Percentiles rank a stretch among this genome's conserved stretches.
Evolutionary conservation across 805 yeast species (phyloP).

Genomic region (Cyberlindnera sargentensis): DNA sequence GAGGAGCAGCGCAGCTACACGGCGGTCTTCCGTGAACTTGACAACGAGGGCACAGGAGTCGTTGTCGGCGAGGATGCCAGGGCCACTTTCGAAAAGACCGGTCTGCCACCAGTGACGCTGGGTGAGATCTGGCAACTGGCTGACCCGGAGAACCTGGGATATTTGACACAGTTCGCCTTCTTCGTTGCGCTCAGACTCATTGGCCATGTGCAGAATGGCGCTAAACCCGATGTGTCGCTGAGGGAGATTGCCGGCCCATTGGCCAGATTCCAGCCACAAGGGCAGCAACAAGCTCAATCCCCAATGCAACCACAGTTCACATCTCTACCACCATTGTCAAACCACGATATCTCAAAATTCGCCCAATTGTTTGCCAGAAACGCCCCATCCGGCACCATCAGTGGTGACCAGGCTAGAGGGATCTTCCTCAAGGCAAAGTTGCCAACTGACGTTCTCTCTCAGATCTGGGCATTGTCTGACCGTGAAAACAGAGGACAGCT

Average conservation of each 20-base stretch:
- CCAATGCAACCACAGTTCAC: slow-evolving; percentile 24
- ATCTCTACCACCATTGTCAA: slow-evolving; percentile 44
- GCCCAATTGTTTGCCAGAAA: slow-evolving; percentile 70
- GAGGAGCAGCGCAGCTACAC: slow-evolving; percentile 75
- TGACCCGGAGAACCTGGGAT: slow-evolving; percentile 86
- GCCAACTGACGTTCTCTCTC: slow-evolving; percentile 70
- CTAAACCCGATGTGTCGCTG: slow-evolving; percentile 44
- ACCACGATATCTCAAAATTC: slow-evolving; percentile 55
- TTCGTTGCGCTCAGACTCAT: slow-evolving; percentile 82
- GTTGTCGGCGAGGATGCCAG: slow-evolving; percentile 87
- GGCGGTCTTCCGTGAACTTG: slow-evolving; percentile 72
- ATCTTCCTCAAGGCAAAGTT: slow-evolving; percentile 86
- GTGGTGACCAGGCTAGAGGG: slow-evolving; percentile 75
- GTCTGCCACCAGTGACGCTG: slow-evolving; percentile 65
- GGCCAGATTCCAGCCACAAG: slow-evolving; percentile 44
- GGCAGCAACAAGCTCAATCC: background rate
- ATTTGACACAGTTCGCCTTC: slow-evolving; percentile 73
- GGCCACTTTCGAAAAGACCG: slow-evolving; percentile 76
- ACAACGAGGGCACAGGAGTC: slow-evolving; percentile 68
- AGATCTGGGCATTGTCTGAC: slow-evolving; percentile 87
- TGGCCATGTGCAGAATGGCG: slow-evolving; percentile 79
- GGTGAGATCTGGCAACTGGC: slow-evolving; percentile 94
- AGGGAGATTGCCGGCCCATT: slow-evolving; percentile 56
- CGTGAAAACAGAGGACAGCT: slow-evolving; percentile 66
- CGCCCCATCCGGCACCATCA: slow-evolving; percentile 48